Conservation (phyloP, 208 protist genomes). For the Acanthamoeba royreba region DNA sequence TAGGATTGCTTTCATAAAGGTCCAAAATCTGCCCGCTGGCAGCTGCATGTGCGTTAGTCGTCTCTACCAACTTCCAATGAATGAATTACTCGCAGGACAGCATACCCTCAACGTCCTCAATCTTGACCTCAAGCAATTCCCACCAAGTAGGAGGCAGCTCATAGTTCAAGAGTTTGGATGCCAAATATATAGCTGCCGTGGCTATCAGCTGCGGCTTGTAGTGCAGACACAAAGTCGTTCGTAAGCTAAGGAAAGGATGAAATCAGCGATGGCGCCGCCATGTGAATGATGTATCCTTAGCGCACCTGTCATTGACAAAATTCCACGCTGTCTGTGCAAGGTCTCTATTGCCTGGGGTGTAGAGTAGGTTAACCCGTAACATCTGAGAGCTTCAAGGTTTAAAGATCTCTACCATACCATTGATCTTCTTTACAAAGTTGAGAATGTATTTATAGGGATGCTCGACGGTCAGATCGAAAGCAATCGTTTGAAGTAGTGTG, state of each 20-base stretch:
- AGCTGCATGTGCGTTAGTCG: neutral
- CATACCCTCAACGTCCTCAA: constrained; percentile 43
- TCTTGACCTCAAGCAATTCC: constrained; percentile 60
- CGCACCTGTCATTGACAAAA: constrained; percentile 80
- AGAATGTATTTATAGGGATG: constrained; percentile 76
- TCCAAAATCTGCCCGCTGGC: constrained; percentile 65
- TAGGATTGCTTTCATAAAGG: constrained; percentile 55
- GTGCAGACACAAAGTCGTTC: constrained; percentile 76
- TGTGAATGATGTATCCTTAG: too few species aligned
- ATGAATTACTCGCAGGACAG: too few species aligned
- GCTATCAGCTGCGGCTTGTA: constrained; percentile 73
- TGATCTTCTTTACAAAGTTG: constrained; percentile 51
- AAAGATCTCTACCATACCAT: too few species aligned
- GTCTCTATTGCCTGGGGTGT: constrained; percentile 11
- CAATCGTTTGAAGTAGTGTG: constrained; percentile 72
- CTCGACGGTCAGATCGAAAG: constrained; percentile 76
- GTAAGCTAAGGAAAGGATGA: constrained; percentile 57
- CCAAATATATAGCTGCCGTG: constrained; percentile 67
- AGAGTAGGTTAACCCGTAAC: neutral
- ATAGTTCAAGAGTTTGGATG: constrained; percentile 48
- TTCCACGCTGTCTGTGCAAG: constrained; percentile 81
- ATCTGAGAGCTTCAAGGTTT: too few species aligned
- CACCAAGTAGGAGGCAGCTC: constrained; percentile 63
- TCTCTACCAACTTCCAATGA: too few species aligned
- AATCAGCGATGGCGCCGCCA: too few species aligned